Percentiles rank a stretch among this genome's conserved stretches.
phyloP scores from a whole-genome alignment of 2,329 filamentous ascomycete genomes.

The Thelonectria blattea region DNA sequence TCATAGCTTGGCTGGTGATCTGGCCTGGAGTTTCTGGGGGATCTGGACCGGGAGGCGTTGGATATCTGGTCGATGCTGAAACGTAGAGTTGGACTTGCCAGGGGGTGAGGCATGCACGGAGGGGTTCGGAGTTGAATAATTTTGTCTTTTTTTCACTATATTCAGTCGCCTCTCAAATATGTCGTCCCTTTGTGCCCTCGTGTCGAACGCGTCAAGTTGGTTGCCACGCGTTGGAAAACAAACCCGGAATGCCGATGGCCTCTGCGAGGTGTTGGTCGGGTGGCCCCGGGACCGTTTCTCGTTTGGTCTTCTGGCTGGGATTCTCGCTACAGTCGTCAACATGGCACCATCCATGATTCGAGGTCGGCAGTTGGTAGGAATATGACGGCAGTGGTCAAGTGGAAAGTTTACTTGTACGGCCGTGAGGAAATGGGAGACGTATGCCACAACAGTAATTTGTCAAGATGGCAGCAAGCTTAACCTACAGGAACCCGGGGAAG shows the following conservation, averaged over 20 bases:
- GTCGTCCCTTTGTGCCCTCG: background rate
- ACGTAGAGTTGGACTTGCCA: slow-evolving; percentile 8
- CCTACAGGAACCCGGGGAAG: no score
- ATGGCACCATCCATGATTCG: background rate
- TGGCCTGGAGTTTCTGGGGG: slow-evolving; percentile 11
- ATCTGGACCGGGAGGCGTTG: background rate
- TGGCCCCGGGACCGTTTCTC: background rate
- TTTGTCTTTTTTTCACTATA: background rate
- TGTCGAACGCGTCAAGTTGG: background rate
- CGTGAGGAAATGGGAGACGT: background rate
- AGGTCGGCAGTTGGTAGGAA: background rate
- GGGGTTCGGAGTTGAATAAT: background rate
- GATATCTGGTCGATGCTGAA: background rate
- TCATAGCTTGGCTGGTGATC: slow-evolving; percentile 2
- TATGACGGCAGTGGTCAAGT: background rate
- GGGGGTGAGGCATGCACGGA: background rate
- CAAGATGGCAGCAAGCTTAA: no score
- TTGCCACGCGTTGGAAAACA: background rate
- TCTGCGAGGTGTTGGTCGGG: background rate
- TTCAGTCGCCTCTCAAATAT: background rate
- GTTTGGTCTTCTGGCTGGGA: background rate
- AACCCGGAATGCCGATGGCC: background rate
- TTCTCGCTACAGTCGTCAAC: background rate
- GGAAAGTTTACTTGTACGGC: background rate
- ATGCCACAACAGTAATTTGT: no score